A percentile compares a stretch with the other conserved stretches of the same genome.
Evolutionary conservation across 2,329 filamentous ascomycete species (phyloP).

Genomic region (Laburnicola sp.): DNA sequence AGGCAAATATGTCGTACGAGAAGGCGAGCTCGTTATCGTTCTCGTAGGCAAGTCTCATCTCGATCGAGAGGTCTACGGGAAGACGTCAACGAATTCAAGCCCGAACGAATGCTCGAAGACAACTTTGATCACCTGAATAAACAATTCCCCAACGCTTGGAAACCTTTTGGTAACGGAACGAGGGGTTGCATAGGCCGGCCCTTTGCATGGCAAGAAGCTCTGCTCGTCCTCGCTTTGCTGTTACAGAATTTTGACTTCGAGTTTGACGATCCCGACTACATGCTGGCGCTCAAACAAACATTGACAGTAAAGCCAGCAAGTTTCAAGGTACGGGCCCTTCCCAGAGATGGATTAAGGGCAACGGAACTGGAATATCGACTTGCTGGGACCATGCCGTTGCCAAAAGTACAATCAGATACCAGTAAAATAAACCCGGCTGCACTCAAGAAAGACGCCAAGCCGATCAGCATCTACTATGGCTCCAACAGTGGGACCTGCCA

Average conservation of each 20-base stretch:
- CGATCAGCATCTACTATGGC: slow-evolving; percentile 25
- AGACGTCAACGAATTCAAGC: slow-evolving; percentile 22
- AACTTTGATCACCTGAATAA: slow-evolving; percentile 19
- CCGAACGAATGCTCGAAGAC: slow-evolving; percentile 26
- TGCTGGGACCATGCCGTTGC: too few relatives aligned
- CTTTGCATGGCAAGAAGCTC: slow-evolving; percentile 27
- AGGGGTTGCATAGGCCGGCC: slow-evolving; percentile 27
- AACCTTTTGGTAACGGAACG: slow-evolving; percentile 28
- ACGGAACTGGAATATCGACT: not conserved
- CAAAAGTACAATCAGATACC: too few relatives aligned
- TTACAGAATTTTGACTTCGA: slow-evolving; percentile 45
- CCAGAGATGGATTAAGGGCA: not conserved
- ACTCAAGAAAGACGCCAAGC: not conserved
- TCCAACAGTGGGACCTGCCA: slow-evolving; percentile 42
- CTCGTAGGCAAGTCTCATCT: slow-evolving; percentile 15
- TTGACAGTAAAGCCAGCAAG: slow-evolving; percentile 45
- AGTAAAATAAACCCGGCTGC: too few relatives aligned
- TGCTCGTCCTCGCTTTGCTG: slow-evolving; percentile 37
- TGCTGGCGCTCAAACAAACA: slow-evolving; percentile 41
- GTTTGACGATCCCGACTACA: slow-evolving; percentile 43
- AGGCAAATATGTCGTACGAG: slow-evolving; percentile 38
- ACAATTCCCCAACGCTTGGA: slow-evolving; percentile 14
- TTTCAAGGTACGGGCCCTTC: not conserved
- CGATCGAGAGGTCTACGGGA: slow-evolving; percentile 22
- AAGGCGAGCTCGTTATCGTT: slow-evolving; percentile 17